These are phyloP conservation scores for Inga laurina DNA, from an alignment of 306 rosid species.

Conservation along the genomic window DNA sequence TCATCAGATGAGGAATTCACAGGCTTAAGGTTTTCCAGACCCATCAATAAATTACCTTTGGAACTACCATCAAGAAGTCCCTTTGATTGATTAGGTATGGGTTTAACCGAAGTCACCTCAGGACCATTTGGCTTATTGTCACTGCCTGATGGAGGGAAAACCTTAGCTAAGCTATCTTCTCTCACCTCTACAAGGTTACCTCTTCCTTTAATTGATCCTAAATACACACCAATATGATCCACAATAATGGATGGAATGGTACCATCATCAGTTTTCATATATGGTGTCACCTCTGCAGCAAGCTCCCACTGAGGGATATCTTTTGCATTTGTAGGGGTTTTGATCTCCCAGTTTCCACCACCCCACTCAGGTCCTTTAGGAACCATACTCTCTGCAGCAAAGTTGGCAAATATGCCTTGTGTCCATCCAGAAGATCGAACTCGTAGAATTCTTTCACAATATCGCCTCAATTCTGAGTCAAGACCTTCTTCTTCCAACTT, in stretches of 20 bases:
- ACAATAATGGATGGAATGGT: constrained; percentile 83
- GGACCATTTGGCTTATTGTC: constrained; percentile 57
- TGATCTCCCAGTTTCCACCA: constrained; percentile 99
- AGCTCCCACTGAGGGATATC: constrained; percentile 97
- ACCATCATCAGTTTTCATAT: constrained; percentile 95
- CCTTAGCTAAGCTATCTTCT: constrained; percentile 84
- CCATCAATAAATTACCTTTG: constrained; percentile 58
- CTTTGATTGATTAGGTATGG: constrained; percentile 47
- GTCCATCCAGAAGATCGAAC: constrained; percentile 97
- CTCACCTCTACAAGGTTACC: constrained; percentile 92
- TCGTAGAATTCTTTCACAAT: constrained; percentile 94
- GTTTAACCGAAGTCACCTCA: constrained; percentile 46
- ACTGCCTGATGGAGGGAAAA: constrained; percentile 50
- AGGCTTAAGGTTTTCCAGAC: constrained; percentile 65
- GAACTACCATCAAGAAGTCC: constrained; percentile 54
- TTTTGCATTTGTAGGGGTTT: constrained; percentile 85
- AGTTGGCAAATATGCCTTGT: constrained; percentile 97
- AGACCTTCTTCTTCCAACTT: constrained; percentile 95
- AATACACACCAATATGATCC: constrained; percentile 92
- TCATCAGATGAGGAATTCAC: constrained; percentile 63
- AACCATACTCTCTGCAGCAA: constrained; percentile 99
- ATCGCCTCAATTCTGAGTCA: constrained; percentile 94
- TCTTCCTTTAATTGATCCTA: constrained; percentile 91
- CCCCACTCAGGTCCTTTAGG: constrained; percentile 99
- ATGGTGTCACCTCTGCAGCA: constrained; percentile 94